Conservation (phyloP, 192 early-diverging fungal species). For the Phlyctochytrium arcticum region DNA sequence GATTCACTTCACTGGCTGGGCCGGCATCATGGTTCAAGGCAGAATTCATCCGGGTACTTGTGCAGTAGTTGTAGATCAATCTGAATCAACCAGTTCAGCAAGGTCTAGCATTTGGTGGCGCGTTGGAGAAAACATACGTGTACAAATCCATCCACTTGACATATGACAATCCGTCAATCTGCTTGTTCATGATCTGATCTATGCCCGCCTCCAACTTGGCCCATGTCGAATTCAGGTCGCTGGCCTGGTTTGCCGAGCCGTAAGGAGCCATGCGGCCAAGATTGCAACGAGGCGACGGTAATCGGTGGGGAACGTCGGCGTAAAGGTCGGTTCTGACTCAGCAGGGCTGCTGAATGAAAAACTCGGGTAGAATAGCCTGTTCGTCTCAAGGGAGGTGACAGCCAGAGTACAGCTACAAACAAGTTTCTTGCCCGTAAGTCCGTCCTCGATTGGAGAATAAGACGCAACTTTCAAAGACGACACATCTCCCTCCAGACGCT, state of each 20-base stretch:
- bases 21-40: background rate
- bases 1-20: constrained; percentile 11
- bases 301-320: background rate
- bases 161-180: constrained; percentile 70
- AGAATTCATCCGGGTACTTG: constrained; percentile 41
- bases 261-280: constrained; percentile 11
- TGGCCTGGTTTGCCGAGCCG: background rate
- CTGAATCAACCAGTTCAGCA: too few species aligned
- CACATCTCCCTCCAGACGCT: too few species aligned
- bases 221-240: constrained; percentile 65
- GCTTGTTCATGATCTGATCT: constrained; percentile 72
- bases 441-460: too few species aligned
- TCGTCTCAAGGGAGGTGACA: too few species aligned
- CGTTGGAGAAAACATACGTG: constrained; percentile 82
- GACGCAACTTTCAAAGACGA: too few species aligned
- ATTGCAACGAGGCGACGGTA: background rate
- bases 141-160: constrained; percentile 78
- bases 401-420: too few species aligned
- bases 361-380: too few species aligned
- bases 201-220: constrained; percentile 68
- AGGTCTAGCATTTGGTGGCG: too few species aligned
- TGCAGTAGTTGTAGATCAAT: constrained; percentile 76
- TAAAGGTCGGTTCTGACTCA: too few species aligned
- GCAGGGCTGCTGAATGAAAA: too few species aligned
- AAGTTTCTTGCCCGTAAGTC: too few species aligned